Conservation (phyloP, 2,329 filamentous ascomycete genomes). For the Fusarium decemcellulare region DNA sequence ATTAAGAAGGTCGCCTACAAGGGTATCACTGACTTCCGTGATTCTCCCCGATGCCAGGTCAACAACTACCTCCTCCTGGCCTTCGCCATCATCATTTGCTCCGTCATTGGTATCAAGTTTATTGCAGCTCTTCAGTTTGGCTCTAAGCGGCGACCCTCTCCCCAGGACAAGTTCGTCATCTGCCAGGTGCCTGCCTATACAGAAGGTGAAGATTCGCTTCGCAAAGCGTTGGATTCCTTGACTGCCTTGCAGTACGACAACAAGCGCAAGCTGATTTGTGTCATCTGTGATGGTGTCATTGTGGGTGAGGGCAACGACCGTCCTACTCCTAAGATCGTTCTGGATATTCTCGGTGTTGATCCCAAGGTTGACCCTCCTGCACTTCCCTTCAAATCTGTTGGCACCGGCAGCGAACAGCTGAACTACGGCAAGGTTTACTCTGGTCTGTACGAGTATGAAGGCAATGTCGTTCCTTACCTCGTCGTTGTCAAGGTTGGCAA, state of each 20-base stretch:
- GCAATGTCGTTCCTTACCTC: slow-evolving; percentile 96
- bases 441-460: slow-evolving; percentile 96
- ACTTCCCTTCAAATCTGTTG: slow-evolving; percentile 93
- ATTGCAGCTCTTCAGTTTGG: slow-evolving; percentile 93
- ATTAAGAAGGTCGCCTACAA: slow-evolving; percentile 87
- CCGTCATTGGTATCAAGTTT: slow-evolving; percentile 90
- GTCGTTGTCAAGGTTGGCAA: slow-evolving; percentile 98
- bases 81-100: slow-evolving; percentile 87
- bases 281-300: slow-evolving; percentile 98
- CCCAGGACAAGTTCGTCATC: slow-evolving; percentile 99
- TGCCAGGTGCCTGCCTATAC: slow-evolving; percentile 98
- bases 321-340: slow-evolving; percentile 96
- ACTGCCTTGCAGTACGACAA: slow-evolving; percentile 98
- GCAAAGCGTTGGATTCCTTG: slow-evolving; percentile 93
- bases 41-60: slow-evolving; percentile 81
- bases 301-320: slow-evolving; percentile 96
- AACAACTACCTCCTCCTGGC: slow-evolving; percentile 93
- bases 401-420: slow-evolving; percentile 89
- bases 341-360: slow-evolving; percentile 97
- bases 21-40: slow-evolving; percentile 88
- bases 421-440: slow-evolving; percentile 99
- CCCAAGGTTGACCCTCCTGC: slow-evolving; percentile 96
- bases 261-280: slow-evolving; percentile 95
- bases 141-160: slow-evolving; percentile 87
- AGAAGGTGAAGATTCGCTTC: slow-evolving; percentile 94